A percentile compares a stretch with the other conserved stretches of the same genome.
phyloP scores from a whole-genome alignment of 371 early-diverging fungal species.

The Blyttiomyces sp. region DNA sequence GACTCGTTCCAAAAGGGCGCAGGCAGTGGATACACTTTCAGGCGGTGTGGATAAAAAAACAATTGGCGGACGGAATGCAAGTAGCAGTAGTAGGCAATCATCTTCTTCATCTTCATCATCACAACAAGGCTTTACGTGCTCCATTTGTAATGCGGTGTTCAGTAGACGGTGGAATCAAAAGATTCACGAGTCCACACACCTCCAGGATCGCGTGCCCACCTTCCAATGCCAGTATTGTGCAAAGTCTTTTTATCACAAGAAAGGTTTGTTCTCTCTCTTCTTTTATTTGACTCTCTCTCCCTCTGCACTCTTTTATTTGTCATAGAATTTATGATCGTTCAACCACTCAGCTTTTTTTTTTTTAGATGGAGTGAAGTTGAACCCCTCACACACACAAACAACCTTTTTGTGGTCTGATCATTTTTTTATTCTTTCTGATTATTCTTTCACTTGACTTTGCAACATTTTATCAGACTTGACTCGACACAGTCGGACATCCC shows the following conservation, averaged over 20 bases:
- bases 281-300: neutral
- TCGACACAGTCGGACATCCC: no score
- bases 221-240: neutral
- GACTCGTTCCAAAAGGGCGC: neutral
- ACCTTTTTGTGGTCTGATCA: neutral
- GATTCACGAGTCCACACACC: neutral
- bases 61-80: neutral
- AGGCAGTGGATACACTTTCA: neutral
- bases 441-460: no score
- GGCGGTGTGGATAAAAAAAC: no score
- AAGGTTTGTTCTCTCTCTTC: neutral
- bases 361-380: no score
- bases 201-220: neutral
- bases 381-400: neutral
- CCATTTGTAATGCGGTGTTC: neutral
- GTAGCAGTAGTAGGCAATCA: no score
- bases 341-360: no score
- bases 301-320: no score
- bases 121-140: neutral
- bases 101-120: neutral
- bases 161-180: neutral
- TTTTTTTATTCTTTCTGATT: neutral
- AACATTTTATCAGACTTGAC: no score
- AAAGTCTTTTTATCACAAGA: conserved; percentile 1
- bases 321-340: no score